These are phyloP conservation scores for Globisporangium nodosum DNA, from an alignment of 352 stramenopile genomes.

Conservation along the genomic window DNA sequence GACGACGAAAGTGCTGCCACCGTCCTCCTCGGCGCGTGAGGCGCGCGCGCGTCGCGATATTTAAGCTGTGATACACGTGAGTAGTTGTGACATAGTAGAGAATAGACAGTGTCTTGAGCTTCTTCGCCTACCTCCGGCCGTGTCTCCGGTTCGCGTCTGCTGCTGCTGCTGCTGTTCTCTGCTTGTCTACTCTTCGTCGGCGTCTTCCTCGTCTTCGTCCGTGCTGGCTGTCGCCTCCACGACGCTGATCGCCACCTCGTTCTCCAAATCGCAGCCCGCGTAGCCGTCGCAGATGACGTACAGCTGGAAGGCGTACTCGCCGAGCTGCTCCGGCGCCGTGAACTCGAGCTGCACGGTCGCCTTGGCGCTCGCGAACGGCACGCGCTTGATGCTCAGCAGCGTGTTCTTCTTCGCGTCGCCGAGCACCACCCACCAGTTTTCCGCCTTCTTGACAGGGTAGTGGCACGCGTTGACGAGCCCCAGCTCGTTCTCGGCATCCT, in stretches of 20 bases:
- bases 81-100: too few species aligned
- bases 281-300: constrained; percentile 99
- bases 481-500: constrained; percentile 45
- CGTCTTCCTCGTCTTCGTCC: constrained; percentile 45
- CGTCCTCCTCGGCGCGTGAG: too few species aligned
- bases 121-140: too few species aligned
- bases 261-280: constrained; percentile 97
- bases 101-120: too few species aligned
- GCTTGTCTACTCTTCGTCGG: constrained; percentile 16
- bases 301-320: constrained; percentile 93
- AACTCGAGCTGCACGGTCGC: constrained; percentile 92
- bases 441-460: constrained; percentile 89
- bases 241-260: constrained; percentile 78
- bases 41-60: too few species aligned
- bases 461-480: constrained; percentile 71
- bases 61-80: too few species aligned
- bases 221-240: constrained; percentile 35
- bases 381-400: constrained; percentile 96
- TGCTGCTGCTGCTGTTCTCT: not conserved
- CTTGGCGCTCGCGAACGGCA: constrained; percentile 86
- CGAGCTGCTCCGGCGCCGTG: constrained; percentile 91
- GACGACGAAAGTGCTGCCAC: not conserved
- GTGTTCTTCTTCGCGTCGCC: constrained; percentile 94
- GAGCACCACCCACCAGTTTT: constrained; percentile 99
- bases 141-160: not conserved